Percentiles rank a stretch among this genome's conserved stretches.
These are phyloP conservation scores for Oxytropis ochrocephala DNA, from an alignment of 306 rosid species.

Conservation along the genomic window DNA sequence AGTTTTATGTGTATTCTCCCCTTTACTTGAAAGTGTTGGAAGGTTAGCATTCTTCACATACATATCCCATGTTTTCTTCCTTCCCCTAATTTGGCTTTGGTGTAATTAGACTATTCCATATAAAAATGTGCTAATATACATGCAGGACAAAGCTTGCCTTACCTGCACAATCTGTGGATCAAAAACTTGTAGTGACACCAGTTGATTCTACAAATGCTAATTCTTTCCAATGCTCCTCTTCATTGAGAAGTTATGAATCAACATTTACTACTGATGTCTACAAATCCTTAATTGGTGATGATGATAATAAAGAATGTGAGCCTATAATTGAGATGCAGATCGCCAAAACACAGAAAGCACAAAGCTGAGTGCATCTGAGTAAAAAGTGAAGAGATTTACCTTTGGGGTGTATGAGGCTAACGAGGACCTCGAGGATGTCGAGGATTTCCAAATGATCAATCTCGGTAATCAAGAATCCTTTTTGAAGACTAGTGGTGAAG, in stretches of 20 bases:
- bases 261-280: neutral
- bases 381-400: slow-evolving; percentile 33
- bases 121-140: too few relatives aligned
- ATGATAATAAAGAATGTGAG: slow-evolving; percentile 4
- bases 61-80: too few relatives aligned
- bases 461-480: too few relatives aligned
- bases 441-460: too few relatives aligned
- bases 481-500: too few relatives aligned
- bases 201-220: neutral
- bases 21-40: too few relatives aligned
- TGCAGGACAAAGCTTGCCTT: slow-evolving; percentile 38
- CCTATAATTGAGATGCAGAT: slow-evolving; percentile 52
- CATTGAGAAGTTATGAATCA: neutral
- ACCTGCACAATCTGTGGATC: slow-evolving; percentile 20
- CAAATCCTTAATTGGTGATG: neutral
- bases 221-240: neutral
- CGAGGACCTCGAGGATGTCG: too few relatives aligned
- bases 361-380: neutral
- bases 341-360: slow-evolving; percentile 17
- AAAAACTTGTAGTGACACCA: neutral
- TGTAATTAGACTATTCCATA: too few relatives aligned
- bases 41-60: too few relatives aligned
- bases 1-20: too few relatives aligned
- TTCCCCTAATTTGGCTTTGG: neutral
- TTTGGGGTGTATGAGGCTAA: neutral